phyloP scores from a whole-genome alignment of 768 basidiomycete genomes.

The Agrocybe praecox region DNA sequence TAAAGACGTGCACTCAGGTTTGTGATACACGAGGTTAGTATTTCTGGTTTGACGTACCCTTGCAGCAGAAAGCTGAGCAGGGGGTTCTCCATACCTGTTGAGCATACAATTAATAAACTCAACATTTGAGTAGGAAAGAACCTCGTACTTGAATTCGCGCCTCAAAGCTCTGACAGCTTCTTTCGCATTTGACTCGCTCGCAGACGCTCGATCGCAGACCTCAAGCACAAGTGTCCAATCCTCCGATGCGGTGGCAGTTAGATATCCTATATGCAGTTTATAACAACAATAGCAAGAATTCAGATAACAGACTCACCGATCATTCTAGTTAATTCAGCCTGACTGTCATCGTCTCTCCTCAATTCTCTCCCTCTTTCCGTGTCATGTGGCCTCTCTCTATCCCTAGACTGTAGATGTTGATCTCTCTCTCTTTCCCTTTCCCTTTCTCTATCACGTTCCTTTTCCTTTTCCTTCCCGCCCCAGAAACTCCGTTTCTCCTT shows the following conservation, averaged over 20 bases:
- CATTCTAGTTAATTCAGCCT: slow-evolving; percentile 66
- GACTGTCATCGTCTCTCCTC: slow-evolving; percentile 45
- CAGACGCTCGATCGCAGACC: slow-evolving; percentile 82
- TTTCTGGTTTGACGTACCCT: slow-evolving; percentile 46
- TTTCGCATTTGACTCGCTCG: slow-evolving; percentile 72
- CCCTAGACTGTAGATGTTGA: neutral
- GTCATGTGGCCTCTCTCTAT: slow-evolving; percentile 1
- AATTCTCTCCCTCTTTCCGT: slow-evolving; percentile 20
- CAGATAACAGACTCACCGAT: slow-evolving; percentile 50
- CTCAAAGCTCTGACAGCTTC: slow-evolving; percentile 84
- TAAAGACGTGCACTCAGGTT: neutral
- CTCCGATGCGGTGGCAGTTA: slow-evolving; percentile 79
- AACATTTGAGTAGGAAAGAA: neutral
- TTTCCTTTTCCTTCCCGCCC: slow-evolving; percentile 41
- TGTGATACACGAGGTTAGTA: neutral
- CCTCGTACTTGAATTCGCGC: slow-evolving; percentile 79
- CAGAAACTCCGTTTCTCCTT: slow-evolving; percentile 61
- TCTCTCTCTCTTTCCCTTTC: slow-evolving; percentile 25
- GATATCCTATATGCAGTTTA: slow-evolving; percentile 49
- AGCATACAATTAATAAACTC: slow-evolving; percentile 5
- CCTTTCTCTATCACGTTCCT: slow-evolving; percentile 42
- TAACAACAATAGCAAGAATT: neutral
- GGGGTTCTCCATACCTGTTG: slow-evolving; percentile 70
- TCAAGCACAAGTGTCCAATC: slow-evolving; percentile 84
- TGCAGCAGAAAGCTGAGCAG: slow-evolving; percentile 76